Conservation (phyloP, 139 green algal species). For the Prasinococcaceae sp. region DNA sequence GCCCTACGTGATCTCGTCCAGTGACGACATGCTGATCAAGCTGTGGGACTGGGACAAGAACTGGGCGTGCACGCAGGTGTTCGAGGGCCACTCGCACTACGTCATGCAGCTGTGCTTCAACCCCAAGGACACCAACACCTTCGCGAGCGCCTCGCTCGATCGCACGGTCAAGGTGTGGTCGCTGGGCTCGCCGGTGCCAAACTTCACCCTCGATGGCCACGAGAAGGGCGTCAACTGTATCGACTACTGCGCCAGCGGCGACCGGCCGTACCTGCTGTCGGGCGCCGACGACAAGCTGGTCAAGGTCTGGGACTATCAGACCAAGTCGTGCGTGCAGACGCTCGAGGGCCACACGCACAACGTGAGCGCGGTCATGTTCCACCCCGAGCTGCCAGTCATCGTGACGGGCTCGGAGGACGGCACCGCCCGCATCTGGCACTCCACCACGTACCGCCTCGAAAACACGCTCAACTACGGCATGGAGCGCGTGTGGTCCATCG, state of each 20-base stretch:
- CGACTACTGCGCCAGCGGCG: slow-evolving; percentile 92
- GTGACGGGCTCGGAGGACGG: slow-evolving; percentile 89
- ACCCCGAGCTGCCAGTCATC: slow-evolving; percentile 96
- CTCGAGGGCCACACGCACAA: slow-evolving; percentile 87
- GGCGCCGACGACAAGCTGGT: slow-evolving; percentile 85
- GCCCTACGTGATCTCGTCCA: slow-evolving; percentile 80
- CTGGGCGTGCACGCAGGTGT: slow-evolving; percentile 84
- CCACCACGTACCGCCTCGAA: slow-evolving; percentile 89
- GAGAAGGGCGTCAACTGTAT: slow-evolving; percentile 96
- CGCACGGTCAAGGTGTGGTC: slow-evolving; percentile 94
- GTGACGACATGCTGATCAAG: slow-evolving; percentile 99
- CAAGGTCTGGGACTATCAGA: slow-evolving; percentile 98
- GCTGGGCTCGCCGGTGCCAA: slow-evolving; percentile 75
- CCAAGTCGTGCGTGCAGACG: slow-evolving; percentile 93
- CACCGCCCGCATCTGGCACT: slow-evolving; percentile 89
- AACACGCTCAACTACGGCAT: slow-evolving; percentile 93
- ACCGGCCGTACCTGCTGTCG: slow-evolving; percentile 89
- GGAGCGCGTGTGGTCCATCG: slow-evolving; percentile 89
- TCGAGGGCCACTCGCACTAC: slow-evolving; percentile 97
- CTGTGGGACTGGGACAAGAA: slow-evolving; percentile 98
- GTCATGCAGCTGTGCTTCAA: slow-evolving; percentile 97
- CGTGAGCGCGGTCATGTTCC: slow-evolving; percentile 81
- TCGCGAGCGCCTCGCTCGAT: slow-evolving; percentile 90
- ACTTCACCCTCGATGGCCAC: slow-evolving; percentile 97
- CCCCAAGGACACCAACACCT: slow-evolving; percentile 98